Conservation (phyloP, 768 basidiomycete genomes). For the Naganishia kalamii region DNA sequence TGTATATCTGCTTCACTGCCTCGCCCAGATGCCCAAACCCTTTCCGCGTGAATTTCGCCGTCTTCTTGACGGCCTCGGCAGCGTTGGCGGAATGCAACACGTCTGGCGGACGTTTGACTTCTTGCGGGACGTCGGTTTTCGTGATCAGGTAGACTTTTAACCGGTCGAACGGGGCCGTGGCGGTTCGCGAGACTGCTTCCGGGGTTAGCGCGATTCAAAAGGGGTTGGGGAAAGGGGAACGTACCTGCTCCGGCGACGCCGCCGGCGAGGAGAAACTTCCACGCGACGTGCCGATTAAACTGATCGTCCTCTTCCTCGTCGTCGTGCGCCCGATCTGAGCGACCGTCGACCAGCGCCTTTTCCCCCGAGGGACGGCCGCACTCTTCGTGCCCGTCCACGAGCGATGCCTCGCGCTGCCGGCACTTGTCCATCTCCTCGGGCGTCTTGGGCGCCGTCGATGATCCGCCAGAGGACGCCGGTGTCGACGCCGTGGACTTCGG, state of each 20-base stretch:
- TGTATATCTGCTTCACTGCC: constrained; percentile 74
- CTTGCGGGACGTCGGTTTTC: constrained; percentile 25
- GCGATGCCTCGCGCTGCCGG: constrained; percentile 1
- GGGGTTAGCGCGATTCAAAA: too few species aligned
- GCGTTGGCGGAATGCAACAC: constrained; percentile 49
- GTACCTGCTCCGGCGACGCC: constrained; percentile 89
- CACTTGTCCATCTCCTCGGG: not conserved
- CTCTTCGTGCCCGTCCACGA: constrained; percentile 15
- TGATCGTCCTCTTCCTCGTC: constrained; percentile 52
- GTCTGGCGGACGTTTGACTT: constrained; percentile 45
- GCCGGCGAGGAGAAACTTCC: constrained; percentile 87
- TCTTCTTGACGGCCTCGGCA: constrained; percentile 50
- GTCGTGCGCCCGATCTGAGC: constrained; percentile 18
- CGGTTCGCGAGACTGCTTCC: constrained; percentile 76
- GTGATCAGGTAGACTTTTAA: constrained; percentile 96
- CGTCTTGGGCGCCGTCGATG: not conserved
- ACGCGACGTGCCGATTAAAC: constrained; percentile 64
- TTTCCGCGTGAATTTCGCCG: constrained; percentile 26
- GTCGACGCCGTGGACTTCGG: constrained; percentile 28
- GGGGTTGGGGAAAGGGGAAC: constrained; percentile 30
- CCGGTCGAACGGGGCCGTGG: constrained; percentile 95
- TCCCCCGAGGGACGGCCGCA: constrained; percentile 1
- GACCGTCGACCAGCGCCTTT: not conserved
- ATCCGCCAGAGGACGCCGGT: not conserved
- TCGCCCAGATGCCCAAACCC: constrained; percentile 55